These are phyloP conservation scores for Paecilomyces dactylethromorphus DNA, from an alignment of 2,329 filamentous ascomycete species.

Conservation along the genomic window DNA sequence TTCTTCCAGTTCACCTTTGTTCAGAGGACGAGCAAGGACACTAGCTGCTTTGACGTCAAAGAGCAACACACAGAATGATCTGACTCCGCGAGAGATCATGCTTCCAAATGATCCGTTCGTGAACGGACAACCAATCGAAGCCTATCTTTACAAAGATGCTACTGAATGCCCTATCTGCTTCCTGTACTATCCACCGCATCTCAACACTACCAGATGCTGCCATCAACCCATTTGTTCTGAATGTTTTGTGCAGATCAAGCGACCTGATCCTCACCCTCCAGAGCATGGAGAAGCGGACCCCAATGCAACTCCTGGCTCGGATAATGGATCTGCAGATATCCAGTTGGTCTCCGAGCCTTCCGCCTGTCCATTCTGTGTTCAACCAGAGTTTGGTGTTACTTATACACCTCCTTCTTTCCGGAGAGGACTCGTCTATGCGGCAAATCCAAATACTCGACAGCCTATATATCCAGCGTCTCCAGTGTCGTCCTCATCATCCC, in stretches of 20 bases:
- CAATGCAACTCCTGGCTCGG: slow-evolving; percentile 23
- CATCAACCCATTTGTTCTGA: slow-evolving; percentile 96
- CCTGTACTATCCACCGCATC: slow-evolving; percentile 85
- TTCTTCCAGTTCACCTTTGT: slow-evolving; percentile 49
- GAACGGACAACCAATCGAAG: slow-evolving; percentile 90
- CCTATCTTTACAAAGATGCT: slow-evolving; percentile 86
- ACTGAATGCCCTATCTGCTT: slow-evolving; percentile 94
- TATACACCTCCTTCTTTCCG: slow-evolving; percentile 87
- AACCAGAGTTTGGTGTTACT: slow-evolving; percentile 92
- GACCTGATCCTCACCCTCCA: slow-evolving; percentile 81
- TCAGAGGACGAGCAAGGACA: slow-evolving; percentile 83
- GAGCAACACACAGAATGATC: slow-evolving; percentile 64
- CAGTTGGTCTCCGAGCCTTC: slow-evolving; percentile 85
- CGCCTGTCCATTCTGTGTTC: slow-evolving; percentile 89
- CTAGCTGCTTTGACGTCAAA: slow-evolving; percentile 77
- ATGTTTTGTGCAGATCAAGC: slow-evolving; percentile 98
- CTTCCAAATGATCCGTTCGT: slow-evolving; percentile 79
- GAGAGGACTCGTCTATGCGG: slow-evolving; percentile 67
- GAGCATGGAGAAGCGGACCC: slow-evolving; percentile 58
- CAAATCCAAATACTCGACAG: slow-evolving; percentile 43
- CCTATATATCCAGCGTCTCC: slow-evolving; percentile 57
- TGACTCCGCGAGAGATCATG: slow-evolving; percentile 69
- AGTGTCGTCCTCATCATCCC: slow-evolving; percentile 79
- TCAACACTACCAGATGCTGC: slow-evolving; percentile 92
- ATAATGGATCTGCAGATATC: slow-evolving; percentile 31